Percentiles rank a stretch among this genome's conserved stretches.
Conservation (phyloP, 1,284 basidiomycete genomes). For the Sporisorium scitamineum region DNA sequence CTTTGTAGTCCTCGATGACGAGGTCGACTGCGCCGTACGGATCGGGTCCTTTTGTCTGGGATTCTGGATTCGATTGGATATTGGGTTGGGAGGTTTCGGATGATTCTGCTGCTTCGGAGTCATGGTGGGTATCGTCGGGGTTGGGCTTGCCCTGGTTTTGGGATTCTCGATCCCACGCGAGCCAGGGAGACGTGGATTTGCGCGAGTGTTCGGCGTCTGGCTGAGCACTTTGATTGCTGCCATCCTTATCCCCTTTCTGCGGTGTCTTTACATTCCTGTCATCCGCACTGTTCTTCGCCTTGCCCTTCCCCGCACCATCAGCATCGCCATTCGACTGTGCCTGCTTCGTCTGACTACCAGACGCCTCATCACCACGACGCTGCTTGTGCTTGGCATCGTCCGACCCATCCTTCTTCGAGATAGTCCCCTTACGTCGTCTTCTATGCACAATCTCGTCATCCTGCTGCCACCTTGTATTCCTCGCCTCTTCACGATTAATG, state of each 20-base stretch:
- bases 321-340: not conserved
- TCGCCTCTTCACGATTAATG: conserved; percentile 77
- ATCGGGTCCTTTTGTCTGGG: conserved; percentile 9
- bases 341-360: conserved; percentile 2
- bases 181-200: conserved; percentile 37
- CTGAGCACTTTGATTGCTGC: not conserved
- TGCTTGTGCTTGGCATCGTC: conserved; percentile 13
- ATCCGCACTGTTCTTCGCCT: conserved; percentile 16
- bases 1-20: conserved; percentile 55
- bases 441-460: conserved; percentile 57
- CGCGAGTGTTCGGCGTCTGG: conserved; percentile 1
- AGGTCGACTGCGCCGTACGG: conserved; percentile 59
- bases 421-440: conserved; percentile 28
- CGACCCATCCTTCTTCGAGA: conserved; percentile 29
- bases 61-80: not conserved
- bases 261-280: not conserved
- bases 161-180: conserved; percentile 32
- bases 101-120: not conserved
- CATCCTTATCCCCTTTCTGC: not conserved
- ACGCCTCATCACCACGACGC: not conserved
- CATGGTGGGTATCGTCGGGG: not conserved
- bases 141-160: not conserved
- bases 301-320: conserved; percentile 10
- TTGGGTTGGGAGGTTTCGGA: not conserved
- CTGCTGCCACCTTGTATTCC: conserved; percentile 33